Percentiles rank a stretch among this genome's conserved stretches.
phyloP scores from a whole-genome alignment of 1,284 basidiomycete species.

The Puccinia sorghi region DNA sequence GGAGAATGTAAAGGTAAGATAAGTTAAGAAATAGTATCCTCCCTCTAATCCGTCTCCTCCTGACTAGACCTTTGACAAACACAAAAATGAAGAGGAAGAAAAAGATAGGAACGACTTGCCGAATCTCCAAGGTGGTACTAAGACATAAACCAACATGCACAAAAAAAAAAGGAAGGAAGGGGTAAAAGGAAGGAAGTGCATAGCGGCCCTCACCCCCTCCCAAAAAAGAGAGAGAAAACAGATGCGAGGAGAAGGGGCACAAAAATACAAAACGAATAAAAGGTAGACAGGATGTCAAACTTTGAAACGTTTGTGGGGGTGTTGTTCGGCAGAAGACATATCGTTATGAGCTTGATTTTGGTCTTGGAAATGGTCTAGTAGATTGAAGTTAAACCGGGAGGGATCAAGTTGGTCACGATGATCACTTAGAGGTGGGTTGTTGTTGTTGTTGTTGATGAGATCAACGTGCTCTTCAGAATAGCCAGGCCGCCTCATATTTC shows the following conservation, averaged over 20 bases:
- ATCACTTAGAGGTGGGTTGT: neutral
- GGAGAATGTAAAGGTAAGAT: too few relatives aligned
- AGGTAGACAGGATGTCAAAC: neutral
- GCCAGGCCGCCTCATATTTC: neutral
- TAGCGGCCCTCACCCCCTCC: neutral
- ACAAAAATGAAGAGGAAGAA: too few relatives aligned
- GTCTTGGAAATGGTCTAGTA: constrained; percentile 5
- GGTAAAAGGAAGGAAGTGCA: neutral
- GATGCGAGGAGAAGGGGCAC: neutral
- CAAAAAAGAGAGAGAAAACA: neutral
- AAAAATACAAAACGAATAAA: neutral
- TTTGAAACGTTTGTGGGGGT: constrained; percentile 26
- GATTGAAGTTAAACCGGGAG: constrained; percentile 2
- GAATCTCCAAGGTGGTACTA: too few relatives aligned
- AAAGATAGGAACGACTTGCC: too few relatives aligned
- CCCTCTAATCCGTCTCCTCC: too few relatives aligned
- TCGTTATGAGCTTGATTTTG: neutral
- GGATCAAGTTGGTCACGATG: neutral
- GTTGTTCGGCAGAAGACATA: neutral
- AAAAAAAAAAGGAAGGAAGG: too few relatives aligned
- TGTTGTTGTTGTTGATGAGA: neutral
- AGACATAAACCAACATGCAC: too few relatives aligned
- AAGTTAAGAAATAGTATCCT: too few relatives aligned
- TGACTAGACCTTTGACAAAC: too few relatives aligned
- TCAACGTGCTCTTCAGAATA: constrained; percentile 1